Evolutionary conservation across 305 asterid genomes (phyloP), one percentile per base, ranked within the genome.

Genomic region (Fraxinus albicans): DNA sequence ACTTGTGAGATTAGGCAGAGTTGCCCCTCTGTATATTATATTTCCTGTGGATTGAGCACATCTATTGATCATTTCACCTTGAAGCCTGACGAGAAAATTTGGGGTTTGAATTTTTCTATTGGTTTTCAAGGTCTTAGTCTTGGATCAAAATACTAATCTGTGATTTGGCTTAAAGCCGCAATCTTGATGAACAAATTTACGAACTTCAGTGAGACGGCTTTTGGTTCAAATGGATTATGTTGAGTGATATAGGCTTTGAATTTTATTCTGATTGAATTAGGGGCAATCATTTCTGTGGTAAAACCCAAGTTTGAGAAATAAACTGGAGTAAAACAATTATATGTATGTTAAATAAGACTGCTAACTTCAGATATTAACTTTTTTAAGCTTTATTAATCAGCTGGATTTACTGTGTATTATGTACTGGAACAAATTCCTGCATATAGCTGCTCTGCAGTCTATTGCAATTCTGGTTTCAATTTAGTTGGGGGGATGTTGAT

Each of bases 1-100:
- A 73, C 50, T 81, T 83, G 84, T 81, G 77, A 81, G 88, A 85
- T 80, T 44, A 78, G 83, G 67, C 60, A 72, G 80, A 81, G 84
- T 73, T 75, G 74, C 77, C 76, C 84, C 69, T 79, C 73, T 72
- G 42, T 72, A 58, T 7, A 78, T 27, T 70, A 33, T 70, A 75
- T 80, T 86, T 76, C 76, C 81, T 74, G 53, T 77, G 84, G 86
- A 80, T 38, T 81, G 69, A 82, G 83, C 81, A 77, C 27, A 33
- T 81, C 77, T 60, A 60, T 35, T 60, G 77, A 79, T 82, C 55
- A 25, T 81, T 85, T 85, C 25, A 8, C 72, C 81, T 82, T 83
- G 77, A 85, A 76, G 15, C 80, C 55, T 65, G 72, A 76, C 81
- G 81, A 60, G 73, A 19, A 44, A 19, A 67, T 23, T 75, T 67